These are phyloP conservation scores for Lippia alba DNA, from an alignment of 305 asterid genomes.

Conservation along the genomic window DNA sequence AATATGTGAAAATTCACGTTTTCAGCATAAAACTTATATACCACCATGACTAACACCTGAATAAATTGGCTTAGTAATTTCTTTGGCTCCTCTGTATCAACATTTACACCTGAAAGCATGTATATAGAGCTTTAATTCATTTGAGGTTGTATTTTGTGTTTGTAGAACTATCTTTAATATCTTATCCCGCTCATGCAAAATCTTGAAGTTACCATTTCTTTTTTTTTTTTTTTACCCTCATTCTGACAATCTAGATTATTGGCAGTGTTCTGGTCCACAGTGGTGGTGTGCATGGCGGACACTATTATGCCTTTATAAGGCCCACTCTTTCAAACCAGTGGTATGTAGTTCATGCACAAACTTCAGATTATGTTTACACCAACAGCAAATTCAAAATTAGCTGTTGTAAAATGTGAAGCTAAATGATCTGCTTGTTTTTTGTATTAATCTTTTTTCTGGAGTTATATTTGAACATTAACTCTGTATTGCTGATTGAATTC, in stretches of 20 bases:
- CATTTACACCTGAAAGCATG: conserved; percentile 20
- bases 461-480: conserved; percentile 8
- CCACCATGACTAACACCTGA: conserved; percentile 13
- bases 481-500: conserved; percentile 8
- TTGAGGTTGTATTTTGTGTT: conserved; percentile 23
- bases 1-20: conserved; percentile 24
- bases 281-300: conserved; percentile 75
- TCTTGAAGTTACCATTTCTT: conserved; percentile 19
- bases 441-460: conserved; percentile 8
- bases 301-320: conserved; percentile 64
- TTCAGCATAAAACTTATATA: conserved; percentile 13
- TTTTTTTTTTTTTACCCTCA: not conserved
- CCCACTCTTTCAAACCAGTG: conserved; percentile 66
- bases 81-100: conserved; percentile 13
- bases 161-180: conserved; percentile 14
- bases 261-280: conserved; percentile 75
- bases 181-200: conserved; percentile 20
- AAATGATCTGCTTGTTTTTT: conserved; percentile 5
- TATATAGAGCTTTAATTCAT: conserved; percentile 26
- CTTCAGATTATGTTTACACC: conserved; percentile 22
- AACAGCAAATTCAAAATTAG: conserved; percentile 23
- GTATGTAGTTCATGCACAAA: conserved; percentile 43
- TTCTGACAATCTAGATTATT: conserved; percentile 32
- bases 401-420: conserved; percentile 13
- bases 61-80: conserved; percentile 15